Percentiles rank a stretch among this genome's conserved stretches.
Conservation (phyloP, 1,139 yeast genomes). For the Candida glucosophila region DNA sequence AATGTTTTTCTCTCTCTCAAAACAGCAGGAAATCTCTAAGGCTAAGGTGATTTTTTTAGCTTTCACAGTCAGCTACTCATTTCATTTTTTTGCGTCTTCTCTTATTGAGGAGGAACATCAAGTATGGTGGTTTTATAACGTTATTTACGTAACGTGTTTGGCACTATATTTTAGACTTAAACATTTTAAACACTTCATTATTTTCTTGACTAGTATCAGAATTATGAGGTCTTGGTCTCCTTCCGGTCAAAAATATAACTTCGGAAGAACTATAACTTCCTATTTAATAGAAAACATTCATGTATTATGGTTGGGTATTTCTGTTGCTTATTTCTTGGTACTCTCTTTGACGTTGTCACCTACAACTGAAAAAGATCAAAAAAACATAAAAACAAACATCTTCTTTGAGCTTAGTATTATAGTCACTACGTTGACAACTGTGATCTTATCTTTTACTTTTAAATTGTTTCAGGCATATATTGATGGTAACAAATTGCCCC, state of each 20-base stretch:
- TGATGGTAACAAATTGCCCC: slow-evolving; percentile 48
- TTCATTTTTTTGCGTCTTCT: slow-evolving; percentile 79
- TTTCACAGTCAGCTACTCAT: slow-evolving; percentile 38
- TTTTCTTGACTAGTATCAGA: slow-evolving; percentile 40
- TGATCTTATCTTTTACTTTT: slow-evolving; percentile 40
- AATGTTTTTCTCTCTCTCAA: slow-evolving; percentile 1
- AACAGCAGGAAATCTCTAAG: too few species aligned
- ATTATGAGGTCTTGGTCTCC: slow-evolving; percentile 79
- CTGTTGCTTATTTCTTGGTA: slow-evolving; percentile 28
- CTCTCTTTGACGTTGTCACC: too few species aligned
- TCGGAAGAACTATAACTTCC: slow-evolving; percentile 35
- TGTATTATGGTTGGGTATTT: slow-evolving; percentile 43
- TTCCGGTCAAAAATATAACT: slow-evolving; percentile 74
- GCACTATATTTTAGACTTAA: too few species aligned
- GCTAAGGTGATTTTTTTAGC: too few species aligned
- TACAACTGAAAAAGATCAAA: slow-evolving; percentile 4
- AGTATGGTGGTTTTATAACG: slow-evolving; percentile 80
- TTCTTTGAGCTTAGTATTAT: too few species aligned
- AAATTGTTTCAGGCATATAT: slow-evolving; percentile 48
- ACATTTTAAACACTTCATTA: slow-evolving; percentile 15
- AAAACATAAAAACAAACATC: too few species aligned
- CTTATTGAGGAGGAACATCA: slow-evolving; percentile 97
- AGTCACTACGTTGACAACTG: slow-evolving; percentile 29
- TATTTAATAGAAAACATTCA: slow-evolving; percentile 30
- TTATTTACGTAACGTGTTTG: too few species aligned